Evolutionary conservation across 2,329 filamentous ascomycete genomes (phyloP).

Genomic region (Cladophialophora chaetospira): DNA sequence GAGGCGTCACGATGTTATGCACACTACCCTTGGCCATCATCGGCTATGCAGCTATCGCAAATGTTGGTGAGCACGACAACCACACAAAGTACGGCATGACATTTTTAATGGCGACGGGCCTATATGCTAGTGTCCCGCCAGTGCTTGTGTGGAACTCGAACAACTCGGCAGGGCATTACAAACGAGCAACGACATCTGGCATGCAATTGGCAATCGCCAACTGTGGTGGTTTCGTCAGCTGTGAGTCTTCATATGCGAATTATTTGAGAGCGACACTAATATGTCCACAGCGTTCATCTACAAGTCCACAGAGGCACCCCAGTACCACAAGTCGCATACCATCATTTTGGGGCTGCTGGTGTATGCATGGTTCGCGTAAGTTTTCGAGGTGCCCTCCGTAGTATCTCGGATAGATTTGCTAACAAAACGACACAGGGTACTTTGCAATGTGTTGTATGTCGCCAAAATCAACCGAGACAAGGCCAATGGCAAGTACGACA

Average conservation of each 20-base stretch:
- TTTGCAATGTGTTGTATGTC: constrained; percentile 64
- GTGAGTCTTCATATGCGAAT: background rate
- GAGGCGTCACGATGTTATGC: constrained; percentile 68
- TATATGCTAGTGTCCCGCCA: constrained; percentile 64
- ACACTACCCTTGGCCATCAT: constrained; percentile 65
- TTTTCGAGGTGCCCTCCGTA: constrained; percentile 27
- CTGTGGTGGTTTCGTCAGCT: constrained; percentile 65
- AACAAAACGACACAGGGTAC: constrained; percentile 47
- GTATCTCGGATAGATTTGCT: constrained; percentile 24
- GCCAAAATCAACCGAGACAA: constrained; percentile 67
- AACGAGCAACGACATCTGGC: constrained; percentile 61
- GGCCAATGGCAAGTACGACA: constrained; percentile 58
- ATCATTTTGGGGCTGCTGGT: constrained; percentile 62
- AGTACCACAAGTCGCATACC: constrained; percentile 63
- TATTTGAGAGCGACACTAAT: background rate
- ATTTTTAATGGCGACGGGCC: constrained; percentile 66
- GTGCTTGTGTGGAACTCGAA: constrained; percentile 68
- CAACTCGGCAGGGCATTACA: constrained; percentile 70
- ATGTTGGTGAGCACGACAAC: constrained; percentile 48
- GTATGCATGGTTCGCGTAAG: constrained; percentile 66
- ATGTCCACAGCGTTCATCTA: constrained; percentile 59
- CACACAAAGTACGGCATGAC: constrained; percentile 66
- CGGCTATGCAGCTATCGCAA: constrained; percentile 66
- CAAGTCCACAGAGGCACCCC: constrained; percentile 57
- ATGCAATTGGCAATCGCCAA: constrained; percentile 69